Percentiles rank a stretch among this genome's conserved stretches.
Conservation (phyloP, 305 asterid species). For the Ajuga reptans region DNA sequence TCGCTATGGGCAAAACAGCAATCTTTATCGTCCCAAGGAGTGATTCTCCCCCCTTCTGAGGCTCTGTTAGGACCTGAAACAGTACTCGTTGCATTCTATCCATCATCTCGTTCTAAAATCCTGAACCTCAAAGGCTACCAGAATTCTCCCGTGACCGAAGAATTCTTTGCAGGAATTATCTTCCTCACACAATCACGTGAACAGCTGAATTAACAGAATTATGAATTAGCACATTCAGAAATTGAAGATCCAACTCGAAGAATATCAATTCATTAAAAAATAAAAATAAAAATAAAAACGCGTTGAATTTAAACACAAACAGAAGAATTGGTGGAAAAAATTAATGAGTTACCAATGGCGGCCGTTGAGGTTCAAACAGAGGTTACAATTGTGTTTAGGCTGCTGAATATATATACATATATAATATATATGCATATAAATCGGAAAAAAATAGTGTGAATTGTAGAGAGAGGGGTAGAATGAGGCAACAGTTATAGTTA, state of each 20-base stretch:
- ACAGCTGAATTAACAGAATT: neutral
- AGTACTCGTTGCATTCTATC: constrained; percentile 53
- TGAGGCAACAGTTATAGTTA: neutral
- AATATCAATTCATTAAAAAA: neutral
- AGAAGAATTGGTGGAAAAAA: neutral
- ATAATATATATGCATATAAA: neutral
- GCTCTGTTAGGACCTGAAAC: constrained; percentile 54
- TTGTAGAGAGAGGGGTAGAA: neutral
- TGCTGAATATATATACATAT: no score
- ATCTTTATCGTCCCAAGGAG: constrained; percentile 64
- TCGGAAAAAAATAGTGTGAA: neutral
- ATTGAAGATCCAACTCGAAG: constrained; percentile 8
- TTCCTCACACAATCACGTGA: neutral
- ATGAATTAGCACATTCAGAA: neutral
- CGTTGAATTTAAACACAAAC: no score
- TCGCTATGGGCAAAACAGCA: constrained; percentile 90
- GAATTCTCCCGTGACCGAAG: neutral
- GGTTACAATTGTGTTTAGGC: neutral
- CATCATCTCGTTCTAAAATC: constrained; percentile 24
- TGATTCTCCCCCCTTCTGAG: constrained; percentile 75
- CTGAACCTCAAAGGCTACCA: neutral
- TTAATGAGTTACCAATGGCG: neutral
- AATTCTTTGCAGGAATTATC: neutral
- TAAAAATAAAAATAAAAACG: neutral
- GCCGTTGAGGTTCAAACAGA: constrained; percentile 17